Evolutionary conservation across 352 stramenopile genomes (phyloP).

Genomic region (Phytophthora pisi): DNA sequence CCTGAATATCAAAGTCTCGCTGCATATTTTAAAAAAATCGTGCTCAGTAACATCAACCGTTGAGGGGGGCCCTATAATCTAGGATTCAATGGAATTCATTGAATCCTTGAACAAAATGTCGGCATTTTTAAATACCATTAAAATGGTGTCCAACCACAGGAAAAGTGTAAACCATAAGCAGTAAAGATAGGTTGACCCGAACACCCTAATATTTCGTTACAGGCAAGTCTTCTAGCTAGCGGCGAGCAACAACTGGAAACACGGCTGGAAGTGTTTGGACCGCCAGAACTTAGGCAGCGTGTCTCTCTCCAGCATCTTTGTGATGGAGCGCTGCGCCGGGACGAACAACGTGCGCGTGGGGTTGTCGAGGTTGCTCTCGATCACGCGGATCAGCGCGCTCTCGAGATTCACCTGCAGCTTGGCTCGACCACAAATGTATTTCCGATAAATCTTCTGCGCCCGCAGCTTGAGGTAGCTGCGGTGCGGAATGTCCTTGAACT

Average conservation of each 20-base stretch:
- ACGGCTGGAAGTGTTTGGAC: constrained; percentile 67
- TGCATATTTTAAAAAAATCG: too few relatives aligned
- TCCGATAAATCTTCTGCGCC: constrained; percentile 80
- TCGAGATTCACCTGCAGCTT: constrained; percentile 82
- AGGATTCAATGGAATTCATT: too few relatives aligned
- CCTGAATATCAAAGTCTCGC: too few relatives aligned
- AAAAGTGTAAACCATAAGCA: too few relatives aligned
- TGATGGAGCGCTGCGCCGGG: constrained; percentile 65
- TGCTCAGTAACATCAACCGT: too few relatives aligned
- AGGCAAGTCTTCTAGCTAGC: constrained; percentile 7
- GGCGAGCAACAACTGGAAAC: constrained; percentile 44
- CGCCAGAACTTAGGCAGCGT: constrained; percentile 75
- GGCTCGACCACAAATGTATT: constrained; percentile 69
- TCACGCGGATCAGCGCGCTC: constrained; percentile 57
- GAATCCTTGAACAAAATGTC: too few relatives aligned
- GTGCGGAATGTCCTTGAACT: constrained; percentile 82
- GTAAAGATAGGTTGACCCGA: not conserved
- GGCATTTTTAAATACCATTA: too few relatives aligned
- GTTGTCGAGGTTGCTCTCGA: constrained; percentile 59
- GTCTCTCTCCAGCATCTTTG: constrained; percentile 78
- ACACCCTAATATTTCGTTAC: constrained; percentile 11
- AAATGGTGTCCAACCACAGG: too few relatives aligned
- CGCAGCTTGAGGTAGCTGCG: constrained; percentile 76
- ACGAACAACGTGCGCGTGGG: constrained; percentile 66
- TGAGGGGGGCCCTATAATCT: too few relatives aligned